These are phyloP conservation scores for Pisolithus sp. DNA, from an alignment of 768 basidiomycete genomes.

Conservation along the genomic window DNA sequence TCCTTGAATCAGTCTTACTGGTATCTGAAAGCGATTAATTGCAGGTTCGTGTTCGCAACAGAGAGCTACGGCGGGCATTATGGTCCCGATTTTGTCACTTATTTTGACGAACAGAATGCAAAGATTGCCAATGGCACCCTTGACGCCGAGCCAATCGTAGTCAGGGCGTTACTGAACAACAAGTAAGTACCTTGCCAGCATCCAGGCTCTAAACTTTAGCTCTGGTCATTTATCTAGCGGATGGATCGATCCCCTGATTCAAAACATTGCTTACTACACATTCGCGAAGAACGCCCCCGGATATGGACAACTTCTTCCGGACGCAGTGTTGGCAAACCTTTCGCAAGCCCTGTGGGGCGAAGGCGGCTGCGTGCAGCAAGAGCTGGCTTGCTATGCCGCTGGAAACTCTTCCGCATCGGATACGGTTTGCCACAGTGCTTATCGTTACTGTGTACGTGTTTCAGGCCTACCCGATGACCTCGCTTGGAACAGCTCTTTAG, in stretches of 20 bases:
- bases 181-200: conserved; percentile 32
- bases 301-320: conserved; percentile 54
- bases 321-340: conserved; percentile 39
- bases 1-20: background rate
- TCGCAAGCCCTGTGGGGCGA: conserved; percentile 41
- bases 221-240: conserved; percentile 33
- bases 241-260: conserved; percentile 61
- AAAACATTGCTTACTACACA: conserved; percentile 52
- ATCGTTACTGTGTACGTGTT: conserved; percentile 50
- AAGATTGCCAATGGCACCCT: conserved; percentile 40
- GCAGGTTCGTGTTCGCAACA: conserved; percentile 56
- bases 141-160: conserved; percentile 43
- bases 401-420: conserved; percentile 41
- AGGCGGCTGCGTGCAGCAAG: conserved; percentile 50
- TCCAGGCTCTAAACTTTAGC: background rate
- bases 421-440: conserved; percentile 43
- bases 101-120: conserved; percentile 56
- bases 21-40: background rate
- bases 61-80: conserved; percentile 69
- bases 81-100: conserved; percentile 57
- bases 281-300: conserved; percentile 60
- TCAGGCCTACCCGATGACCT: background rate
- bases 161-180: conserved; percentile 61
- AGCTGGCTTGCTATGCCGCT: conserved; percentile 50
- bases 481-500: conserved; percentile 21